A percentile compares a stretch with the other conserved stretches of the same genome.
phyloP scores from a whole-genome alignment of 805 yeast genomes.

The Candida fluviatilis region DNA sequence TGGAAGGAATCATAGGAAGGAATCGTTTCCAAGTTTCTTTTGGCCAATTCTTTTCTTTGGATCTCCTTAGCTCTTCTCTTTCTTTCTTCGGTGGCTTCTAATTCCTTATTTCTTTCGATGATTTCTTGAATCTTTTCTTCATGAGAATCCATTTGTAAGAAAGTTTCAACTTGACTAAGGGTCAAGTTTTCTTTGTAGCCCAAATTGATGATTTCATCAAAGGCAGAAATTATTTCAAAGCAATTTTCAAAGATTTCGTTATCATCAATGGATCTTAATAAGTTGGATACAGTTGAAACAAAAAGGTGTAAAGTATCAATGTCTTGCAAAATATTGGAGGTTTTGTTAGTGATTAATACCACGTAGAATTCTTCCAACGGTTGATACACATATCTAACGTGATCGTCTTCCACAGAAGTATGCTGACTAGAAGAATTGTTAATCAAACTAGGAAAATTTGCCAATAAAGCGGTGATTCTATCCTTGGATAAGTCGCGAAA shows the following conservation, averaged over 20 bases:
- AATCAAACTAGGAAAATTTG: conserved; percentile 79
- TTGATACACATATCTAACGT: conserved; percentile 89
- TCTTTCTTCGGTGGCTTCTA: conserved; percentile 96
- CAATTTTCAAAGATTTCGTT: conserved; percentile 78
- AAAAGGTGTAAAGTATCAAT: conserved; percentile 86
- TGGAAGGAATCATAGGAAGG: conserved; percentile 25
- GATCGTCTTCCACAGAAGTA: conserved; percentile 90
- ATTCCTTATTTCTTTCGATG: conserved; percentile 92
- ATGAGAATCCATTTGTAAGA: conserved; percentile 95
- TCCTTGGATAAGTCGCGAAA: conserved; percentile 82
- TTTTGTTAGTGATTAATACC: conserved; percentile 84
- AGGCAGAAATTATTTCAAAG: conserved; percentile 85
- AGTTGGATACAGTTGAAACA: conserved; percentile 72
- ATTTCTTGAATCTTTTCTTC: conserved; percentile 98
- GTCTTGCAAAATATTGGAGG: conserved; percentile 90
- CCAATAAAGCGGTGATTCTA: conserved; percentile 77
- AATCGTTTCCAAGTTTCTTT: conserved; percentile 51
- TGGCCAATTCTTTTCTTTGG: conserved; percentile 72
- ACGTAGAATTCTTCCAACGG: conserved; percentile 93
- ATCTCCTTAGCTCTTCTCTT: conserved; percentile 91
- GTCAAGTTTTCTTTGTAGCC: conserved; percentile 90
- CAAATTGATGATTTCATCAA: conserved; percentile 86
- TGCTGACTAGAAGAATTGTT: conserved; percentile 72
- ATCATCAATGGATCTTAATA: conserved; percentile 72
- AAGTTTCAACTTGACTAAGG: conserved; percentile 76